These are phyloP conservation scores for Magnusiomyces ingens DNA, from an alignment of 1,139 yeast species.

Conservation along the genomic window DNA sequence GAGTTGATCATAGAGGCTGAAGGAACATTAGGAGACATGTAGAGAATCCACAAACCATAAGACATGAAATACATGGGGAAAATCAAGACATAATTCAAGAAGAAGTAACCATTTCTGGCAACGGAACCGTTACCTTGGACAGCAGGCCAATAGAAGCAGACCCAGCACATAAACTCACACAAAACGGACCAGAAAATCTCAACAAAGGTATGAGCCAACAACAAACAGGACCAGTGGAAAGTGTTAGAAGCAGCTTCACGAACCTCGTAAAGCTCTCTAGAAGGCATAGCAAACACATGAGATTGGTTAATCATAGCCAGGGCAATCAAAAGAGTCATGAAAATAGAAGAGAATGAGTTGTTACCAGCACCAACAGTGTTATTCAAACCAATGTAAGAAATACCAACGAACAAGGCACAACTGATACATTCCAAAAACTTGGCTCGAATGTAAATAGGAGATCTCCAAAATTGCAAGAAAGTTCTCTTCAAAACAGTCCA, in stretches of 20 bases:
- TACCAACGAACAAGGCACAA: conserved; percentile 49
- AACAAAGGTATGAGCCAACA: conserved; percentile 44
- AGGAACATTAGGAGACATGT: conserved; percentile 55
- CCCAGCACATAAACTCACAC: conserved; percentile 47
- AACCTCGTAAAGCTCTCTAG: conserved; percentile 53
- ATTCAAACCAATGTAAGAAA: conserved; percentile 48
- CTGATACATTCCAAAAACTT: conserved; percentile 24
- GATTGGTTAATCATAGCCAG: conserved; percentile 53
- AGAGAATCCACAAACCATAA: conserved; percentile 48
- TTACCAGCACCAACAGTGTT: conserved; percentile 45
- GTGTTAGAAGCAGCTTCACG: conserved; percentile 61
- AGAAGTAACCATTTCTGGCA: conserved; percentile 40
- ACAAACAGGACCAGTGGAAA: conserved; percentile 56
- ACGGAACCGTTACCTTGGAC: conserved; percentile 24
- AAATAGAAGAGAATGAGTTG: conserved; percentile 46
- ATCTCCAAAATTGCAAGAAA: conserved; percentile 38
- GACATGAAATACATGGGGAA: conserved; percentile 52
- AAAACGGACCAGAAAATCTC: conserved; percentile 54
- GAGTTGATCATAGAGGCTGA: conserved; percentile 54
- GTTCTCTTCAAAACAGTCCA: conserved; percentile 35
- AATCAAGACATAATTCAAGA: conserved; percentile 46
- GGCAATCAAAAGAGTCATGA: conserved; percentile 44
- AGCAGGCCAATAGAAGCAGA: conserved; percentile 50
- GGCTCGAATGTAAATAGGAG: conserved; percentile 37
- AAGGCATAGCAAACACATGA: conserved; percentile 49